A percentile compares a stretch with the other conserved stretches of the same genome.
These are phyloP conservation scores for Oryza officinalis DNA, from an alignment of 176 grass and related monocot species.

Conservation along the genomic window DNA sequence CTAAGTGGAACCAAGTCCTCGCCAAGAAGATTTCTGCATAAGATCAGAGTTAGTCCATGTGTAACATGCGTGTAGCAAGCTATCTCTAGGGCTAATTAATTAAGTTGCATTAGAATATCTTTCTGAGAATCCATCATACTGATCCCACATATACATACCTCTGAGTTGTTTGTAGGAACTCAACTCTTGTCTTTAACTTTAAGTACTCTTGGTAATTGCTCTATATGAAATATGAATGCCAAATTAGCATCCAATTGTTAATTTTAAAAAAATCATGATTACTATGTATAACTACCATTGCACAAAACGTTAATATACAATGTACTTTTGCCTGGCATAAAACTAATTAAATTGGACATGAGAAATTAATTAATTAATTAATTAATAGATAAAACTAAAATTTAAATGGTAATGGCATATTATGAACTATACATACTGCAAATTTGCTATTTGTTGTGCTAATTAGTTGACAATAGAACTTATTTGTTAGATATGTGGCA, in stretches of 20 bases:
- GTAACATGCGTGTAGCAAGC: background rate
- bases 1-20: conserved; percentile 78
- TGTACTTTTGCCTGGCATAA: background rate
- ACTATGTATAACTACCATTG: background rate
- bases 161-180: conserved; percentile 82
- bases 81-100: background rate
- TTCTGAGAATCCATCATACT: background rate
- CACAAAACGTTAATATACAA: background rate
- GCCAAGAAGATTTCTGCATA: conserved; percentile 81
- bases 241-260: conserved; percentile 11
- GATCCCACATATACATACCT: conserved; percentile 46
- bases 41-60: background rate
- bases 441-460: background rate
- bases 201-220: conserved; percentile 84
- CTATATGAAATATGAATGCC: conserved; percentile 42
- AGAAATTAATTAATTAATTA: background rate
- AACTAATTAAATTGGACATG: background rate
- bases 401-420: background rate
- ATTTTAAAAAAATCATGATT: background rate
- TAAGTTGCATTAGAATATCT: background rate
- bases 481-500: background rate
- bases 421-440: background rate
- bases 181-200: conserved; percentile 86
- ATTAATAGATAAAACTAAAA: background rate
- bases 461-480: background rate